Percentiles rank a stretch among this genome's conserved stretches.
Conservation (phyloP, 768 basidiomycete species). For the Guyanaporus albipodus region DNA sequence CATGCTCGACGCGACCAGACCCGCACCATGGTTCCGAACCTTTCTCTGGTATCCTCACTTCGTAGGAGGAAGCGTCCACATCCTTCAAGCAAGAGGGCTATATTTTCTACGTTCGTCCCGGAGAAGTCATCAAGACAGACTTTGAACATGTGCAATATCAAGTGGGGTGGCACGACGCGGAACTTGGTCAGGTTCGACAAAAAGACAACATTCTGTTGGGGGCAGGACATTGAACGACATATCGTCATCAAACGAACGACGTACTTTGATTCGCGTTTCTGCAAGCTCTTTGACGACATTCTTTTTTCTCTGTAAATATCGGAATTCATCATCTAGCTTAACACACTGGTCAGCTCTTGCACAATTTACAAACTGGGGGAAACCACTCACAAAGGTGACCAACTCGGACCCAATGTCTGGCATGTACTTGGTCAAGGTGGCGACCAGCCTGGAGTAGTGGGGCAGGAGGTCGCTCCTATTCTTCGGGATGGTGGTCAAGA, state of each 20-base stretch:
- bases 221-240: neutral
- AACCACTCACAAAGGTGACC: slow-evolving; percentile 61
- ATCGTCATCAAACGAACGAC: slow-evolving; percentile 5
- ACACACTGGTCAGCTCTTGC: slow-evolving; percentile 3
- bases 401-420: slow-evolving; percentile 86
- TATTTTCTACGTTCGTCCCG: slow-evolving; percentile 88
- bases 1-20: neutral
- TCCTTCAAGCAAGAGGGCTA: slow-evolving; percentile 86
- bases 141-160: slow-evolving; percentile 95
- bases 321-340: slow-evolving; percentile 95
- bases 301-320: slow-evolving; percentile 92
- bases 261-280: slow-evolving; percentile 80
- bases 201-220: slow-evolving; percentile 75
- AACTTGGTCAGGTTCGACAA: slow-evolving; percentile 96
- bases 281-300: slow-evolving; percentile 87
- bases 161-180: slow-evolving; percentile 80
- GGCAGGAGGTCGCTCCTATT: slow-evolving; percentile 87
- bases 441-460: slow-evolving; percentile 87
- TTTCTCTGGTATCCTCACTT: slow-evolving; percentile 81
- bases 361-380: neutral
- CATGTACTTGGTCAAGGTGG: slow-evolving; percentile 89
- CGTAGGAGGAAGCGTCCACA: slow-evolving; percentile 91
- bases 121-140: slow-evolving; percentile 95
- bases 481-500: slow-evolving; percentile 79
- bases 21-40: slow-evolving; percentile 83